Conservation (phyloP, 257 asterid genomes). For the Plectranthus barbatus region DNA sequence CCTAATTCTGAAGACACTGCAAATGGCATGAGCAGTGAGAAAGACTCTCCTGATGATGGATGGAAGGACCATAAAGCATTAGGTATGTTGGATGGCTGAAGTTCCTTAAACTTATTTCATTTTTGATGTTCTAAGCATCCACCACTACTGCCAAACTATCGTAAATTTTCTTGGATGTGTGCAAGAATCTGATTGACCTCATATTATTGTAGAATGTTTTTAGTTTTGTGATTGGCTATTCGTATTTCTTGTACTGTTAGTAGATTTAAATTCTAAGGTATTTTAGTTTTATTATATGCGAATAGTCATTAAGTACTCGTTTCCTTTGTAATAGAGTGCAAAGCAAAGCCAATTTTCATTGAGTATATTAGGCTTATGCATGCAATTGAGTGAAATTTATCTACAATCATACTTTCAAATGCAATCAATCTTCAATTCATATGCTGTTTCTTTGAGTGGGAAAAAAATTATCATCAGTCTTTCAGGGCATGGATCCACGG, state of each 20-base stretch:
- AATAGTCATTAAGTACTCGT: background rate
- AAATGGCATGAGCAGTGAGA: constrained; percentile 12
- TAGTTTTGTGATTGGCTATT: background rate
- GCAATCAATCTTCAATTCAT: background rate
- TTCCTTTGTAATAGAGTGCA: background rate
- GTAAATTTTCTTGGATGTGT: background rate
- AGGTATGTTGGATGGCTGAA: constrained; percentile 29
- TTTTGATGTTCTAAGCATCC: background rate
- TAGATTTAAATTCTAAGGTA: background rate
- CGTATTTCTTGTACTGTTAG: background rate
- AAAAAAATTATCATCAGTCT: too few relatives aligned
- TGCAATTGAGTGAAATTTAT: background rate
- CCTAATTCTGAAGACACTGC: constrained; percentile 16
- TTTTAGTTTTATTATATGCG: background rate
- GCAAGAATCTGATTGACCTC: background rate
- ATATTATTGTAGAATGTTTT: background rate
- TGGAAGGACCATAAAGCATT: constrained; percentile 19
- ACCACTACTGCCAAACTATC: background rate
- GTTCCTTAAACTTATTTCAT: background rate
- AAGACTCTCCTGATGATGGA: constrained; percentile 14
- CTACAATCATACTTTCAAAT: background rate
- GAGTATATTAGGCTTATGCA: too few relatives aligned
- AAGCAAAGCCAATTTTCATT: background rate
- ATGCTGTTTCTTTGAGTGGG: too few relatives aligned
- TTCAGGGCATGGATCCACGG: too few relatives aligned